phyloP scores from a whole-genome alignment of 75 land plant species.

The Larix kaempferi region DNA sequence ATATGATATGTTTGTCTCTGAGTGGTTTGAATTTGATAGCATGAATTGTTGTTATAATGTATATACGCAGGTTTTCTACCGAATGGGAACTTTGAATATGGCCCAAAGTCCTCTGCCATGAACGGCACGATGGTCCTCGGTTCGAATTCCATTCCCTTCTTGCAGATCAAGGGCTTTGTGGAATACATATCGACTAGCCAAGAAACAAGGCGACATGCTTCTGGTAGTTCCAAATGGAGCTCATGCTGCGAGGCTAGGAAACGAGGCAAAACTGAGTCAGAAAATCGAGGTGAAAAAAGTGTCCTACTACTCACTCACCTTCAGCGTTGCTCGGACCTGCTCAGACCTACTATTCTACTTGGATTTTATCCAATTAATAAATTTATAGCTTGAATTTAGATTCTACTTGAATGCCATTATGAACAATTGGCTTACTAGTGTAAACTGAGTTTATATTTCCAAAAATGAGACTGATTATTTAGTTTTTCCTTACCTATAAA shows the following conservation, averaged over 20 bases:
- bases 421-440: no score
- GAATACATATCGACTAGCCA: slow-evolving; percentile 59
- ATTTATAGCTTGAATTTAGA: no score
- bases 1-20: background rate
- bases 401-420: no score
- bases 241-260: slow-evolving; percentile 53
- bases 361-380: no score
- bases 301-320: slow-evolving; percentile 49
- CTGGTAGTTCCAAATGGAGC: slow-evolving; percentile 51
- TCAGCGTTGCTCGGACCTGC: slow-evolving; percentile 60
- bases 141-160: slow-evolving; percentile 14
- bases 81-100: slow-evolving; percentile 38
- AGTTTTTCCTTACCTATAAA: no score
- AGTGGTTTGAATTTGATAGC: background rate
- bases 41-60: background rate
- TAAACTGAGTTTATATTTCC: no score
- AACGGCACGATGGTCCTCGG: slow-evolving; percentile 25
- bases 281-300: slow-evolving; percentile 24
- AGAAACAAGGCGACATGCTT: slow-evolving; percentile 57
- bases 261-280: slow-evolving; percentile 54
- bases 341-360: no score
- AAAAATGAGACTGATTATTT: no score
- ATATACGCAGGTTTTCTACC: slow-evolving; percentile 20
- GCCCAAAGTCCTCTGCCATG: slow-evolving; percentile 21
- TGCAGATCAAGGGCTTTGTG: slow-evolving; percentile 44